Evolutionary conservation across 106 monocot genomes (phyloP).

Genomic region (Acorus calamus): DNA sequence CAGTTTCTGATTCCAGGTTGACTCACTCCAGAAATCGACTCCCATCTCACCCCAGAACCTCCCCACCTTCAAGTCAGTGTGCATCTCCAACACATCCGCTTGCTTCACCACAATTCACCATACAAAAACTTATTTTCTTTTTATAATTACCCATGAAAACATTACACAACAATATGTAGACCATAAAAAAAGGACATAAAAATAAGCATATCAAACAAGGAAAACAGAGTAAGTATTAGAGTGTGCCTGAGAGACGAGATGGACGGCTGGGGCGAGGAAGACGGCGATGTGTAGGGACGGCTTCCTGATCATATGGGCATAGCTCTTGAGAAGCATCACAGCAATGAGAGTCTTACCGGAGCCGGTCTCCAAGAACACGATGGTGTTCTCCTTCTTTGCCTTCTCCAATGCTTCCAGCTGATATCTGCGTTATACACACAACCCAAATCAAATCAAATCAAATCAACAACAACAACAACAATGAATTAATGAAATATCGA

Average conservation of each 20-base stretch:
- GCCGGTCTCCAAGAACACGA: conserved; percentile 55
- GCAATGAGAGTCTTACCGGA: conserved; percentile 65
- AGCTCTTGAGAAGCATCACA: conserved; percentile 47
- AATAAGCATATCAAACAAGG: too few species aligned
- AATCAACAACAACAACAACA: too few species aligned
- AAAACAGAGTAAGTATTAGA: too few species aligned
- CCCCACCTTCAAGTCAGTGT: conserved; percentile 46
- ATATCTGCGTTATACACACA: conserved; percentile 13
- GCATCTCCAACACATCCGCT: conserved; percentile 44
- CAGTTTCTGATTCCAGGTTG: conserved; percentile 30
- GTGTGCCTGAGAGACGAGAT: conserved; percentile 27
- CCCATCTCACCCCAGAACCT: conserved; percentile 66
- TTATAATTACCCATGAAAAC: too few species aligned
- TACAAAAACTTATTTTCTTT: too few species aligned
- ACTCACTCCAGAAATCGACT: conserved; percentile 43
- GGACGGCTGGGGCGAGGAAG: conserved; percentile 51
- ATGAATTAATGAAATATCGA: too few species aligned
- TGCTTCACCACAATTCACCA: conserved; percentile 13
- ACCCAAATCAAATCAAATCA: too few species aligned
- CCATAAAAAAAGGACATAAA: too few species aligned
- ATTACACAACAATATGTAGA: too few species aligned
- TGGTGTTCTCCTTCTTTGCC: conserved; percentile 36
- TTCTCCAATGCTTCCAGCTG: conserved; percentile 55
- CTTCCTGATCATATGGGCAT: conserved; percentile 34
- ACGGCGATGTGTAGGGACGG: conserved; percentile 33